phyloP scores from a whole-genome alignment of 2,329 filamentous ascomycete genomes.

The Aspergillus amoenus region DNA sequence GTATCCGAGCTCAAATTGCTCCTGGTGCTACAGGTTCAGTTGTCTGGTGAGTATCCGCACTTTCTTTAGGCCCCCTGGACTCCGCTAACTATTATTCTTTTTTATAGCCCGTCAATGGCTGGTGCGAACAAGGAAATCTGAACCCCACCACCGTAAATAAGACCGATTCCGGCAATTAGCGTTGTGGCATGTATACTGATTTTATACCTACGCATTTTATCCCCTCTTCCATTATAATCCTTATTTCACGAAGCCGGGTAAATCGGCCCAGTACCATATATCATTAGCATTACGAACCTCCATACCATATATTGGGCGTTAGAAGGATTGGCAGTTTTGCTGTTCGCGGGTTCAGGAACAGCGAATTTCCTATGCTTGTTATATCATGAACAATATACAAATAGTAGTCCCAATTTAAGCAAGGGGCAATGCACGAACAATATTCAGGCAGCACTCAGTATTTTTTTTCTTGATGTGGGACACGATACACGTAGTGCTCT shows the following conservation, averaged over 20 bases:
- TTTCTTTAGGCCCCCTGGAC: neutral
- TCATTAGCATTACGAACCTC: neutral
- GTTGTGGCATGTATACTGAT: neutral
- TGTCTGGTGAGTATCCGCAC: slow-evolving; percentile 70
- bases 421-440: neutral
- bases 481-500: neutral
- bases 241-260: neutral
- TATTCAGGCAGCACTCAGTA: neutral
- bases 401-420: neutral
- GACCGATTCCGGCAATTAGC: neutral
- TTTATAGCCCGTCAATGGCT: slow-evolving; percentile 44
- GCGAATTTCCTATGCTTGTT: neutral
- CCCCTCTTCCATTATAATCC: neutral
- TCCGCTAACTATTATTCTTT: slow-evolving; percentile 10
- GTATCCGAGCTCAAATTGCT: slow-evolving; percentile 67
- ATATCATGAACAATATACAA: slow-evolving; percentile 1
- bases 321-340: neutral
- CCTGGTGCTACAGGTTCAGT: slow-evolving; percentile 93
- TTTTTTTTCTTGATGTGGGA: neutral
- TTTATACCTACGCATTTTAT: neutral
- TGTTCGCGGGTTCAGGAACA: neutral
- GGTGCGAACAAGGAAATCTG: slow-evolving; percentile 43
- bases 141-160: no score
- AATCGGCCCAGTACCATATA: neutral
- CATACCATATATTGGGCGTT: slow-evolving; percentile 1